These are phyloP conservation scores for Aspergillus conjunctus DNA, from an alignment of 495 filamentous ascomycete species.

Conservation along the genomic window DNA sequence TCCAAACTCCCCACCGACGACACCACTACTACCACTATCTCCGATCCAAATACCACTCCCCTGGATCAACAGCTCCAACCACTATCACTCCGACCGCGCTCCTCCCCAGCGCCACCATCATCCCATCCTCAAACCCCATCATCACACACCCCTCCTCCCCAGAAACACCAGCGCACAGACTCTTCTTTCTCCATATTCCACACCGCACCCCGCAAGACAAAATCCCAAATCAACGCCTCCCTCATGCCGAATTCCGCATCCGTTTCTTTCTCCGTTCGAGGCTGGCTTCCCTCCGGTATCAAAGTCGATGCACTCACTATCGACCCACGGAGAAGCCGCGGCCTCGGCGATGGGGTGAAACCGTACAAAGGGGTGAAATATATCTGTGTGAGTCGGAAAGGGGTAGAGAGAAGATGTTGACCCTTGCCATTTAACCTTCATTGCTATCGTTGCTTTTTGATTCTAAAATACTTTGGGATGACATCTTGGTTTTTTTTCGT, in stretches of 20 bases:
- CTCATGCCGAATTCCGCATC: slow-evolving; percentile 90
- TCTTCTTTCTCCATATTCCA: slow-evolving; percentile 34
- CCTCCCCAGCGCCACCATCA: slow-evolving; percentile 23
- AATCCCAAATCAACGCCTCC: slow-evolving; percentile 69
- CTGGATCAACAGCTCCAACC: slow-evolving; percentile 23
- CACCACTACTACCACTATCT: slow-evolving; percentile 9
- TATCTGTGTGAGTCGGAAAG: slow-evolving; percentile 81
- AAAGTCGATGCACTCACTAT: slow-evolving; percentile 87
- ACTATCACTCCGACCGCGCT: slow-evolving; percentile 10
- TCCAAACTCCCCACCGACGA: slow-evolving; percentile 4
- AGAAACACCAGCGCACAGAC: slow-evolving; percentile 15
- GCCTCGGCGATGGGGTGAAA: slow-evolving; percentile 82
- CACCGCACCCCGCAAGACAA: slow-evolving; percentile 42
- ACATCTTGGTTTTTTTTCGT: background rate
- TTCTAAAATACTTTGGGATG: background rate
- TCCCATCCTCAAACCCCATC: slow-evolving; percentile 36
- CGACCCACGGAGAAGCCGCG: slow-evolving; percentile 81
- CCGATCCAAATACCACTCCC: slow-evolving; percentile 16
- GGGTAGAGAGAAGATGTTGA: slow-evolving; percentile 67
- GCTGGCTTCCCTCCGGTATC: slow-evolving; percentile 93
- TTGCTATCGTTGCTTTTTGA: background rate
- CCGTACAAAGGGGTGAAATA: slow-evolving; percentile 99
- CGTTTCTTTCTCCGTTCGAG: slow-evolving; percentile 88
- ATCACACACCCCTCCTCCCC: slow-evolving; percentile 18
- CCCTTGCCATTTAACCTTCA: background rate